Conservation (phyloP, 1,284 basidiomycete species). For the Pulveroboletus sp. region DNA sequence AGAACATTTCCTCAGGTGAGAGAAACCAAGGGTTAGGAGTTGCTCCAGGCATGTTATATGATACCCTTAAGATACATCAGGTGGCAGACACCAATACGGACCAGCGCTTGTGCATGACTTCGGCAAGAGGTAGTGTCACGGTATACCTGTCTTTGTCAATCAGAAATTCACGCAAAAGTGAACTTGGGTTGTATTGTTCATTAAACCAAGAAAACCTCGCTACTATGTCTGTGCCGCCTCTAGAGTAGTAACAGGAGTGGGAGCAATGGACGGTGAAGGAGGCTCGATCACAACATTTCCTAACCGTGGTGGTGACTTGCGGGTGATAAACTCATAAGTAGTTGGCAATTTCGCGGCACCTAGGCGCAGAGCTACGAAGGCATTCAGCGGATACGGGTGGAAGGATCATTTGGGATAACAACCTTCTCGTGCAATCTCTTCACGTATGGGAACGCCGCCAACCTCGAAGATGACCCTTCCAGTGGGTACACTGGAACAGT, state of each 20-base stretch:
- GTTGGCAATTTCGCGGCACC: conserved; percentile 91
- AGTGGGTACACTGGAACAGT: conserved; percentile 69
- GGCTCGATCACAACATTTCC: conserved; percentile 67
- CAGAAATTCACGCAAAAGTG: background rate
- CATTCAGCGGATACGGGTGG: background rate
- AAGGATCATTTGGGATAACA: background rate
- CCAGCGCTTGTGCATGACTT: background rate
- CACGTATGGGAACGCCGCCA: conserved; percentile 86
- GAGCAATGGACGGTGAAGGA: conserved; percentile 8
- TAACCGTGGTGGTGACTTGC: conserved; percentile 72
- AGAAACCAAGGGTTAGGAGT: background rate
- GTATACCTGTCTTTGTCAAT: too few relatives aligned
- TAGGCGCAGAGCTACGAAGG: conserved; percentile 73
- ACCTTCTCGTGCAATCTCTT: conserved; percentile 94
- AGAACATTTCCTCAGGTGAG: background rate
- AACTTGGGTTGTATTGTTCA: background rate
- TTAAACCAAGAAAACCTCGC: background rate
- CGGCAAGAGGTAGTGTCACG: background rate
- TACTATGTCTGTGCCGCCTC: conserved; percentile 16
- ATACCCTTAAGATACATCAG: background rate
- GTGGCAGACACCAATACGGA: background rate
- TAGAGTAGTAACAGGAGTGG: conserved; percentile 17
- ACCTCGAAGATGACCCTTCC: conserved; percentile 95
- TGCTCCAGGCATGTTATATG: background rate
- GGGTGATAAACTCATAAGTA: conserved; percentile 85